A percentile compares a stretch with the other conserved stretches of the same genome.
Conservation (phyloP, 306 rosid species). For the Bauhinia variegata region DNA sequence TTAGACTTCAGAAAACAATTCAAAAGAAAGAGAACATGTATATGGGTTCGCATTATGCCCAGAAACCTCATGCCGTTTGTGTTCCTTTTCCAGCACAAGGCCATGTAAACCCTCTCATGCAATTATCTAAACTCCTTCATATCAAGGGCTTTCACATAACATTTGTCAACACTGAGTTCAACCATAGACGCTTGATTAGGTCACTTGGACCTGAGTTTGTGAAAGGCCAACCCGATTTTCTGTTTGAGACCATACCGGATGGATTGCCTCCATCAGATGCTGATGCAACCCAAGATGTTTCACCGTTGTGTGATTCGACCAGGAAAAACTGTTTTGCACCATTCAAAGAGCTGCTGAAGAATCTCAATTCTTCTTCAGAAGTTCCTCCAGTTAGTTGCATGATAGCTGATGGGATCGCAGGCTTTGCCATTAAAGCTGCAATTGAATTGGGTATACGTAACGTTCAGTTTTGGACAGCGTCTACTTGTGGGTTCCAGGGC, state of each 20-base stretch:
- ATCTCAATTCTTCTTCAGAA: constrained; percentile 14
- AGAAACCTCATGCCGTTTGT: constrained; percentile 38
- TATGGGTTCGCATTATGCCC: background rate
- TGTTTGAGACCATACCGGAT: constrained; percentile 34
- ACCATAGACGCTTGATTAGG: constrained; percentile 24
- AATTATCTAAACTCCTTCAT: constrained; percentile 37
- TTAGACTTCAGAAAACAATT: too few relatives aligned
- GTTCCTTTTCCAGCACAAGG: constrained; percentile 42
- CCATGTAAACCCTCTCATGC: constrained; percentile 35
- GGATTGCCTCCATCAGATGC: constrained; percentile 25
- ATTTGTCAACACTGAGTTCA: constrained; percentile 34
- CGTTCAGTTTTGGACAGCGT: constrained; percentile 42
- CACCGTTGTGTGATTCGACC: constrained; percentile 24
- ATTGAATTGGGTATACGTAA: constrained; percentile 35
- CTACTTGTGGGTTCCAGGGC: constrained; percentile 42
- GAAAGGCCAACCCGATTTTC: constrained; percentile 22
- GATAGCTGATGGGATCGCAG: constrained; percentile 30
- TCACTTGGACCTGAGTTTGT: constrained; percentile 20
- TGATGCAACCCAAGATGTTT: constrained; percentile 30
- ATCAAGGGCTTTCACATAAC: constrained; percentile 34
- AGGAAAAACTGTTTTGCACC: constrained; percentile 27
- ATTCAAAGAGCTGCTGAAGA: constrained; percentile 30
- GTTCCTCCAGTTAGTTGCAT: constrained; percentile 36
- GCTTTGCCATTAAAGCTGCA: constrained; percentile 32
- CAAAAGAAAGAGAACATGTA: too few relatives aligned